Base-by-base conservation (phyloP, 495 filamentous ascomycete species). In the Penicillium samsonianum region DNA sequence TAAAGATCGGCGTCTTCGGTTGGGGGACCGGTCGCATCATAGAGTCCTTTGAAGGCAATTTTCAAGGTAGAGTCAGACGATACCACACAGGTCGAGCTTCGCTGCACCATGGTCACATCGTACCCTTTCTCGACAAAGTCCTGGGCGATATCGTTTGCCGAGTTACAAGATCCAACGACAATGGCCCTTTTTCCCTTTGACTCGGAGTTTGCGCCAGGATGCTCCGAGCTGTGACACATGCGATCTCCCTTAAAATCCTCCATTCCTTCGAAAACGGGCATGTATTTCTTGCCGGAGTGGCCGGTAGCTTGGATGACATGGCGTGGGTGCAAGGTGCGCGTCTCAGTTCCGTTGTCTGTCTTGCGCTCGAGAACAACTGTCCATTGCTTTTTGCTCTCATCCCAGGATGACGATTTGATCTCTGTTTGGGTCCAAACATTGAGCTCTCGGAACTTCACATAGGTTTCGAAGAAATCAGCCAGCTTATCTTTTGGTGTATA, bases 401-500 rank as follows among this genome's bases (percentile, higher is more conserved):
- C 78, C 78, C 80, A 92, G 0, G 68, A 67, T 1, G 80, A 73
- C 1, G 72, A 76, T 9, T 62, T 69, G 4, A 91, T 51, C 4
- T 69, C 78, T 4, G 86, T 84, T 2, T 64, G 65, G 16, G 77
- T 87, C 90, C 90, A 92, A 14, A 91, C 79, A 62, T 92, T 89
- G 41, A 94, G 78, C 62, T 94, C 90, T n/a, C 92, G 73, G 25
- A 84, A 60, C 33, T 82, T 83, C 45, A 82, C 88, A 60, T 94
- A 94, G 2, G 78, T 76, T 43, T 91, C 86, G 64, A 92, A 85
- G 78, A 88, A 93, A 35, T 90, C 85, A 16, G 85, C 90, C 0
- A 92, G 77, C 58, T 92, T 92, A 67, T 92, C 88, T 64, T 92
- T 92, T 1, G 90, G 89, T 1, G 87, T 89, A 65, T 87, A 90